Conservation (phyloP, 805 yeast species). For the Sugiyamaella smithiae region DNA sequence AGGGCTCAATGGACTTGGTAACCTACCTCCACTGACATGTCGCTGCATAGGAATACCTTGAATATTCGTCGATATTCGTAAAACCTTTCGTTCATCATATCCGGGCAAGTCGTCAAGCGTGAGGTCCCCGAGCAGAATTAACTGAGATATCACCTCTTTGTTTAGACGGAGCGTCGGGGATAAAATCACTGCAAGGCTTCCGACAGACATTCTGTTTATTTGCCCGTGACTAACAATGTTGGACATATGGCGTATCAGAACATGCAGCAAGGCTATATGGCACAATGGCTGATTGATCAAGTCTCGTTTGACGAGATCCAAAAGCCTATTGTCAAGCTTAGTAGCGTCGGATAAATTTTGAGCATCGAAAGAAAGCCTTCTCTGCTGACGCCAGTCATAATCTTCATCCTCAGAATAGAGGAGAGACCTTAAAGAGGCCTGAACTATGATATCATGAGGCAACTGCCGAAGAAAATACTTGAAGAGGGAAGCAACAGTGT, state of each 20-base stretch:
- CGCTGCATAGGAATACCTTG: not conserved
- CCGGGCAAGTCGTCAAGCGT: slow-evolving; percentile 2
- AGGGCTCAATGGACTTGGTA: not conserved
- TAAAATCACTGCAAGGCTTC: slow-evolving; percentile 30
- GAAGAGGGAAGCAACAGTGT: slow-evolving; percentile 32
- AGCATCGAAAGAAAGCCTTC: not conserved
- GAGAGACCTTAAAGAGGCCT: not conserved
- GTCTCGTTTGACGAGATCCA: slow-evolving; percentile 21
- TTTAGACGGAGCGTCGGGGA: slow-evolving; percentile 33
- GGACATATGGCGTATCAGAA: slow-evolving; percentile 28
- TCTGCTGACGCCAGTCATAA: not conserved
- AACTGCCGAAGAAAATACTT: slow-evolving; percentile 31
- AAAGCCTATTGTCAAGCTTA: slow-evolving; percentile 1
- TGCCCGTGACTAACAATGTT: slow-evolving; percentile 20
- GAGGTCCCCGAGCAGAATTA: slow-evolving; percentile 20
- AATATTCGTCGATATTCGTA: not conserved
- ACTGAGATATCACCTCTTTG: slow-evolving; percentile 23
- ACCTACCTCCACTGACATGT: not conserved
- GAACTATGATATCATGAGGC: slow-evolving; percentile 27
- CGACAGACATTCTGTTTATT: slow-evolving; percentile 30
- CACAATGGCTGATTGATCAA: slow-evolving; percentile 17
- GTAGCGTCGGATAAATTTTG: not conserved
- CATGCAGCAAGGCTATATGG: slow-evolving; percentile 28
- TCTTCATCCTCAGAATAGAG: not conserved
- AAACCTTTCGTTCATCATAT: not conserved